Conservation (phyloP, 805 yeast genomes). For the Saturnispora quitensis region DNA sequence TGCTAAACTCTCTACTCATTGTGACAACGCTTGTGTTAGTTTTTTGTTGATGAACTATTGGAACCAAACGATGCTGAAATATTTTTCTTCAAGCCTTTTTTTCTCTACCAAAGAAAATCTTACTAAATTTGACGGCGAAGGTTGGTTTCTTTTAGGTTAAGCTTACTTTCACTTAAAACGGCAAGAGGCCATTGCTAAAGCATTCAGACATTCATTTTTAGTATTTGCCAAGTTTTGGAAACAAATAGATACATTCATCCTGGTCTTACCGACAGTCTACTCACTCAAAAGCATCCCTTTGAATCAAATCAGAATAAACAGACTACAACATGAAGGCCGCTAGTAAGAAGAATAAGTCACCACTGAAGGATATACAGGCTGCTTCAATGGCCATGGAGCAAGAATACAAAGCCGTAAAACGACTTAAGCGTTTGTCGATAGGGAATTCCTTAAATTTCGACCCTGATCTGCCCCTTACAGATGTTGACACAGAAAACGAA, state of each 20-base stretch:
- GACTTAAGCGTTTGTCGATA: conserved; percentile 63
- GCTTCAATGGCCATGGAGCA: conserved; percentile 74
- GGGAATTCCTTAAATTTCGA: conserved; percentile 54
- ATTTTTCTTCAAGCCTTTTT: not conserved
- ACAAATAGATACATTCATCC: not conserved
- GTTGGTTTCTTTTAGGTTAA: not conserved
- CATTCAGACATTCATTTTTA: not conserved
- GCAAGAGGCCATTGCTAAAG: not conserved
- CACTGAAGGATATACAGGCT: conserved; percentile 33
- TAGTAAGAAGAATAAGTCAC: conserved; percentile 18
- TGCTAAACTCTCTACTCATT: conserved; percentile 44
- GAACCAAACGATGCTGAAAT: not conserved
- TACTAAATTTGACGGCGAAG: not conserved
- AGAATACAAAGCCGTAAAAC: conserved; percentile 64
- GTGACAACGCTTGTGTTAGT: not conserved
- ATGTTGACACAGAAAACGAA: conserved; percentile 1
- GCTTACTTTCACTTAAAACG: not conserved
- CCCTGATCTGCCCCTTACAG: conserved; percentile 52
- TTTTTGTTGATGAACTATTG: not conserved
- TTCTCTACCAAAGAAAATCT: not conserved
- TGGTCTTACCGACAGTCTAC: not conserved
- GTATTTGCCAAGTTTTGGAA: not conserved
- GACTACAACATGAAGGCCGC: not conserved
- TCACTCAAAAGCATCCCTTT: not conserved
- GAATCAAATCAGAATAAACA: not conserved